phyloP scores from a whole-genome alignment of 2,329 filamentous ascomycete genomes.

The Trichoderma afroharzianum region DNA sequence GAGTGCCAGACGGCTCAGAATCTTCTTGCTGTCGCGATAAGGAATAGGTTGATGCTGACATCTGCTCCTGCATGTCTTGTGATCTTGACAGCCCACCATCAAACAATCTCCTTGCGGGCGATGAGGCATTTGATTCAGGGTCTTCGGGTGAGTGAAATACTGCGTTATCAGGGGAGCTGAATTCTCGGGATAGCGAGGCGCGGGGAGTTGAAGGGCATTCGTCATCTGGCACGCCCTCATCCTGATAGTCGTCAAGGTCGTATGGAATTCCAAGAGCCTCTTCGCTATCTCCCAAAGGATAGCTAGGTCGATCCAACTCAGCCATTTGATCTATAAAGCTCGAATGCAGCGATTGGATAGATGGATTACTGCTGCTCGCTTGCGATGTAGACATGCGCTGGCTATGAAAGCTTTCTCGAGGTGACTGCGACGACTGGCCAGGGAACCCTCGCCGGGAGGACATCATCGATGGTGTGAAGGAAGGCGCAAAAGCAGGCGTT shows the following conservation, averaged over 20 bases:
- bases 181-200: conserved; percentile 45
- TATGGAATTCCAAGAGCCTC: conserved; percentile 56
- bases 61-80: background rate
- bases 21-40: background rate
- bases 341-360: conserved; percentile 25
- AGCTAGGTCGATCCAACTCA: conserved; percentile 23
- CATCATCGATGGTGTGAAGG: conserved; percentile 17
- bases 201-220: conserved; percentile 49
- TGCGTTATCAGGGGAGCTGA: conserved; percentile 28
- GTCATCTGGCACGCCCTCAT: conserved; percentile 32
- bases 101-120: conserved; percentile 10
- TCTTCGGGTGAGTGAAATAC: conserved; percentile 29
- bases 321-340: conserved; percentile 26
- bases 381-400: conserved; percentile 25
- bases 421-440: conserved; percentile 19
- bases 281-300: conserved; percentile 48
- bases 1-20: background rate
- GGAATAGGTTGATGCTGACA: background rate
- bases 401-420: conserved; percentile 15
- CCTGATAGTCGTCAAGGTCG: conserved; percentile 40
- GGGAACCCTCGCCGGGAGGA: background rate
- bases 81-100: background rate
- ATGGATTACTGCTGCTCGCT: conserved; percentile 27
- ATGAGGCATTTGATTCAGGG: conserved; percentile 20
- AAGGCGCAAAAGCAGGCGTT: conserved; percentile 4